Percentiles rank a stretch among this genome's conserved stretches.
These are phyloP conservation scores for Solanum clarkiae DNA, from an alignment of 257 asterid genomes.

Conservation along the genomic window DNA sequence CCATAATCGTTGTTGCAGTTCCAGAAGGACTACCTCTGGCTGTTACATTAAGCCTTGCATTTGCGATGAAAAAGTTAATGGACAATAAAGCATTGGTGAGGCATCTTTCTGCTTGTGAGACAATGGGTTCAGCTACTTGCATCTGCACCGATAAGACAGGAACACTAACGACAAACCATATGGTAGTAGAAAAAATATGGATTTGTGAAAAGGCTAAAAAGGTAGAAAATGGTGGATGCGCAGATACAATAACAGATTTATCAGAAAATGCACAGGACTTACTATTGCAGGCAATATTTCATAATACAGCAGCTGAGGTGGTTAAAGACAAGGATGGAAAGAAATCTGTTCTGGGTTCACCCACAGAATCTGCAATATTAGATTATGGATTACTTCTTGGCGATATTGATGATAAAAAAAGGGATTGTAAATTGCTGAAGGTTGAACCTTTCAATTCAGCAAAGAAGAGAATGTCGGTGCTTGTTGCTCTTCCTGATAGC, in stretches of 20 bases:
- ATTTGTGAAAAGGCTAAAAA: slow-evolving; percentile 38
- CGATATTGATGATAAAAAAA: slow-evolving; percentile 60
- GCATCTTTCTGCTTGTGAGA: slow-evolving; percentile 92
- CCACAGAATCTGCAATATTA: slow-evolving; percentile 81
- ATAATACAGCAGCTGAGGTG: slow-evolving; percentile 78
- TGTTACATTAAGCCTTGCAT: slow-evolving; percentile 90
- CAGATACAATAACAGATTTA: slow-evolving; percentile 18
- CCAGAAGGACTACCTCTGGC: slow-evolving; percentile 98
- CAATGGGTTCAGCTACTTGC: slow-evolving; percentile 95
- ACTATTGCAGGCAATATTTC: slow-evolving; percentile 74
- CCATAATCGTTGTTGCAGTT: slow-evolving; percentile 95
- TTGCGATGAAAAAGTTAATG: slow-evolving; percentile 88
- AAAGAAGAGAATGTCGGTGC: slow-evolving; percentile 89
- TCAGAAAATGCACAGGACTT: slow-evolving; percentile 30
- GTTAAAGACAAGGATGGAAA: slow-evolving; percentile 67
- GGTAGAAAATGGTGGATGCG: slow-evolving; percentile 24
- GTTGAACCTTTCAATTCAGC: slow-evolving; percentile 94
- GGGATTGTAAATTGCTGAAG: slow-evolving; percentile 42
- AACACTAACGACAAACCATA: slow-evolving; percentile 85
- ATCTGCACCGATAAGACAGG: slow-evolving; percentile 98
- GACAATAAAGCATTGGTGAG: slow-evolving; percentile 78
- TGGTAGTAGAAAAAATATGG: slow-evolving; percentile 82
- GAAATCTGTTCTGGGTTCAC: slow-evolving; percentile 63
- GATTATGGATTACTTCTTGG: slow-evolving; percentile 77
- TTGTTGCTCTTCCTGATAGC: slow-evolving; percentile 65